Percentiles rank a stretch among this genome's conserved stretches.
These are phyloP conservation scores for Saksenaea vasiformis DNA, from an alignment of 371 early-diverging fungal genomes.

Conservation along the genomic window DNA sequence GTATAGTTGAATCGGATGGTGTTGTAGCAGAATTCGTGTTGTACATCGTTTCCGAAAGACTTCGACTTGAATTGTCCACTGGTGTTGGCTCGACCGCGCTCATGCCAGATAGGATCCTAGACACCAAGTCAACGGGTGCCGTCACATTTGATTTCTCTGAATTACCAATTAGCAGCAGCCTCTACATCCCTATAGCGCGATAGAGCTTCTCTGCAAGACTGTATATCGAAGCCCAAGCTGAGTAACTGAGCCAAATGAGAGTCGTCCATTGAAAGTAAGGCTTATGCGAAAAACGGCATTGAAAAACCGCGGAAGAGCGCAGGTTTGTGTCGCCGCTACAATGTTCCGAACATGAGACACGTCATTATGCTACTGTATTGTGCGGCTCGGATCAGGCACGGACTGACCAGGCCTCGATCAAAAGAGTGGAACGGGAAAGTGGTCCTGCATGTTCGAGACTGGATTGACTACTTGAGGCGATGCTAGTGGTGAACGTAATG, in stretches of 20 bases:
- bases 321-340: too few species aligned
- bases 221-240: slow-evolving; percentile 35
- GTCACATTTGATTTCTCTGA: not conserved
- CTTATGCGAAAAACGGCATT: too few species aligned
- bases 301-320: too few species aligned
- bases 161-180: slow-evolving; percentile 40
- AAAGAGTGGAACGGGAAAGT: too few species aligned
- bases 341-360: too few species aligned
- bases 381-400: too few species aligned
- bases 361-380: too few species aligned
- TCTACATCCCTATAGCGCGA: slow-evolving; percentile 22
- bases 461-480: too few species aligned
- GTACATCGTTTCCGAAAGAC: not conserved
- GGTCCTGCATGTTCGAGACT: too few species aligned
- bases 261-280: slow-evolving; percentile 12
- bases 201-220: slow-evolving; percentile 32
- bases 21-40: not conserved
- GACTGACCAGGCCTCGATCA: too few species aligned
- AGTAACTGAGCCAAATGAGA: slow-evolving; percentile 32
- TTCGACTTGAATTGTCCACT: not conserved
- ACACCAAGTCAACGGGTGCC: not conserved
- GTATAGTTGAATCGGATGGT: not conserved
- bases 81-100: not conserved
- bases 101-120: not conserved
- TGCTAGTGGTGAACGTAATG: too few species aligned